phyloP scores from a whole-genome alignment of 345 rosid species.

The Brassica carinata region DNA sequence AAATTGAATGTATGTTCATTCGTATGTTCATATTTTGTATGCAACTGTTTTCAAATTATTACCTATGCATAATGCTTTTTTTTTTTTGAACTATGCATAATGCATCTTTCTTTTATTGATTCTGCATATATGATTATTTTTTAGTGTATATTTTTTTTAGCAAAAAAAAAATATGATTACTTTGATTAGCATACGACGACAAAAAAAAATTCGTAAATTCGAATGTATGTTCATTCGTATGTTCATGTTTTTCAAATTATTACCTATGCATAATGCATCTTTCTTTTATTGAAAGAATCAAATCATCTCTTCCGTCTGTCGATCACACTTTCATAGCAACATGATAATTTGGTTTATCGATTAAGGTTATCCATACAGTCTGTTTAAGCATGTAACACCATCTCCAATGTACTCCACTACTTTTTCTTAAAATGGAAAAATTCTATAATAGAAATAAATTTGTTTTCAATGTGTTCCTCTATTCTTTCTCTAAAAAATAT shows the following conservation, averaged over 20 bases:
- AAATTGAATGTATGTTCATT: too few relatives aligned
- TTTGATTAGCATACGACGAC: too few relatives aligned
- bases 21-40: slow-evolving; percentile 5
- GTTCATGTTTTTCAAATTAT: neutral
- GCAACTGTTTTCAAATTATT: slow-evolving; percentile 4
- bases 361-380: neutral
- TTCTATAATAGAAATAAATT: too few relatives aligned
- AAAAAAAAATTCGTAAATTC: neutral
- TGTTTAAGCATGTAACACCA: neutral
- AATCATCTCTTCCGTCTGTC: neutral
- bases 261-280: slow-evolving; percentile 8
- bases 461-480: too few relatives aligned
- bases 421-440: too few relatives aligned
- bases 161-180: too few relatives aligned
- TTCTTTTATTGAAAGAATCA: neutral
- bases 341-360: neutral
- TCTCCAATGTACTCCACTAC: too few relatives aligned
- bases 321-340: neutral
- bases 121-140: too few relatives aligned
- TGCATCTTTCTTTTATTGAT: neutral
- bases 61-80: neutral
- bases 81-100: neutral
- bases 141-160: too few relatives aligned
- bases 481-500: too few relatives aligned
- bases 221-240: neutral